Evolutionary conservation across 1,284 basidiomycete genomes (phyloP), one percentile per base, ranked within the genome.

Genomic region (Ustilago tritici): DNA sequence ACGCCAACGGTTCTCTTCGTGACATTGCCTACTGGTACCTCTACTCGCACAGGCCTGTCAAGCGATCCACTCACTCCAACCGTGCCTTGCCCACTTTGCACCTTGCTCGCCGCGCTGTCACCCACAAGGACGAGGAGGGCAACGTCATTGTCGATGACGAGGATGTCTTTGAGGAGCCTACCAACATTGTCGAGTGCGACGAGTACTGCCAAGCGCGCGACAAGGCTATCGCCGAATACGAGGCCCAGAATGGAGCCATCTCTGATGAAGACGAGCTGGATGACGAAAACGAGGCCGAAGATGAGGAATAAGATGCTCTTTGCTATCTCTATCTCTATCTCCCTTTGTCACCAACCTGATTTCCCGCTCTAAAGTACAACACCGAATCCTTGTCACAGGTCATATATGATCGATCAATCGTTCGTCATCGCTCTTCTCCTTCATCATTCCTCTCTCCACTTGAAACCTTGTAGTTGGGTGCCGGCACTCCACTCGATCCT

Each of bases 11-110:
- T 41, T 72, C 69, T 55, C 76, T 79, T 17, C 76, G 76, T 55
- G 72, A 79, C 69, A 74, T 79, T 61, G 76, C 76, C 49, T 75
- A 79, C 69, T 79, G 72, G 76, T 79, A 79, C 73, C 36, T 79
- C 50, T 79, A 76, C 76, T 72, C 69, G 58, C 23, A 46, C 14
- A 65, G 70, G 36, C 34, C 46, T 19, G 5, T 49, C 64, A 71
- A 66, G 69, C 71, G 76, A 17, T 71, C 76, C 38, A 1, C 53
- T 9, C 64, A 78, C 71, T 78, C 76, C 61, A 71, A 78, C 76
- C 76, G 76, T 19, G 76, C 76, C 1, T 63, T 78, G 9, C 71
- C 76, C 49, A 55, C 70, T 9, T 49, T 66, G 3, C 70, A 70
- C 71, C 60, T 58, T 40, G 71, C 67, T 14, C 64, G 65, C 23